Base-by-base conservation (phyloP, 331 rosid genomes). In the Spiraea crenata region DNA sequence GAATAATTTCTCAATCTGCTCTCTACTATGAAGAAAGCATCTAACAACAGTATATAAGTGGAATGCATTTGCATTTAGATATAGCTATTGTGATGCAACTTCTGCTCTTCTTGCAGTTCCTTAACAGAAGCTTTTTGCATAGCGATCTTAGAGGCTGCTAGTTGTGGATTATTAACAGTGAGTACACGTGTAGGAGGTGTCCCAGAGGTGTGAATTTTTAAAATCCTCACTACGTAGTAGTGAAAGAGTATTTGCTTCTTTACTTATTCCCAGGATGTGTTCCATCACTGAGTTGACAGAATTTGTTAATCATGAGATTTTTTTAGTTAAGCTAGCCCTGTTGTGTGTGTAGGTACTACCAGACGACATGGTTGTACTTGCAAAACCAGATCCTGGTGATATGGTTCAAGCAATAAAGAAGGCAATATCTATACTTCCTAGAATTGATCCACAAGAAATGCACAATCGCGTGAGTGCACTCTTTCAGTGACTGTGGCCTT, bases 181-280 rank as follows among this genome's bases (percentile, higher is more conserved):
- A 93, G 97, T 84, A 89, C 96, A 7, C 87, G 95, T 25, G 96
- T 91, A 19, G 99, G 97, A 75, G 99, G 99, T 42, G 97, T 91
- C 69, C 99, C 99, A 9, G 96, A 93, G 95, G 97, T 85, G 73
- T 58, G 75, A 77, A 68, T 16, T 17, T 49, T 25, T 51, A 58
- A 51, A 60, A 61, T 67, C 57, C 49, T 71, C 61, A 35, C 25
- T 67, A 57, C 65, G 25, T 72, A 68, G 46, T 76, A 25, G 8
- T 56, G 31, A 17, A 2, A 31, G 9, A 20, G 6, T 25, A 35
- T 38, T 35, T 20, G 37, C 17, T 14, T 9, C 11, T 40, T 15
- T 59, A 37, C 25, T 65, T 65, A 25, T 39, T 31, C 37, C 35
- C 38, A 3, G 4, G 9, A 9, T 49, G 35, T 3, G 58, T 34